A percentile compares a stretch with the other conserved stretches of the same genome.
These are phyloP conservation scores for Aspergillus sp. DNA, from an alignment of 2,329 filamentous ascomycete genomes.

Conservation along the genomic window DNA sequence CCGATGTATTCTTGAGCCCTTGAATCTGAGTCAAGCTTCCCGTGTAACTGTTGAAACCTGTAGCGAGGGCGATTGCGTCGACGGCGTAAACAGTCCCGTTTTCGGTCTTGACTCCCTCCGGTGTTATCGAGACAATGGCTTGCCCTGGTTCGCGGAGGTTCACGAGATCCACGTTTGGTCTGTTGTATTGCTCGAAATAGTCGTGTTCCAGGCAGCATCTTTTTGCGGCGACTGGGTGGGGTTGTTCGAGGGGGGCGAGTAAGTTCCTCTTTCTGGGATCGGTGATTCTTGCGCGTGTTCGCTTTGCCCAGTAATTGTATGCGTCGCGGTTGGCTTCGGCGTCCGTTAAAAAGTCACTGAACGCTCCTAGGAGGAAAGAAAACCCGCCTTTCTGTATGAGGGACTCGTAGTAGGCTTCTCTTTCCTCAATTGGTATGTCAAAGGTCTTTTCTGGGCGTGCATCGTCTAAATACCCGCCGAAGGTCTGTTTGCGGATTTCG, in stretches of 20 bases:
- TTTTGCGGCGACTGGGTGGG: conserved; percentile 57
- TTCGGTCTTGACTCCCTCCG: conserved; percentile 40
- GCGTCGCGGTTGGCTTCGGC: conserved; percentile 51
- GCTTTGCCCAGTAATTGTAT: conserved; percentile 58
- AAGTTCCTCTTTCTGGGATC: conserved; percentile 53
- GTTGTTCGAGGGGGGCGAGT: conserved; percentile 54
- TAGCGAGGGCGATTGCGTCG: conserved; percentile 42
- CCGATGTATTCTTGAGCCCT: conserved; percentile 31
- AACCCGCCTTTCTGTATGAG: conserved; percentile 57
- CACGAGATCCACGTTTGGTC: conserved; percentile 49
- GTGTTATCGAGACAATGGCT: conserved; percentile 41
- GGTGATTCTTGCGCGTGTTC: conserved; percentile 51
- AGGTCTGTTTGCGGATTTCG: conserved; percentile 52
- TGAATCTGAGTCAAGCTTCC: conserved; percentile 36
- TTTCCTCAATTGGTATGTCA: conserved; percentile 49
- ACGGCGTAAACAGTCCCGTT: conserved; percentile 39
- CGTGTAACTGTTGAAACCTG: conserved; percentile 42
- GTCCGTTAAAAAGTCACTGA: conserved; percentile 51
- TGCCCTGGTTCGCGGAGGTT: conserved; percentile 45
- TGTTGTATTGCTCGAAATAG: conserved; percentile 53
- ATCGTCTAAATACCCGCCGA: conserved; percentile 56
- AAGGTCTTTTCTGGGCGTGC: conserved; percentile 54
- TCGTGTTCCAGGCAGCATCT: conserved; percentile 49
- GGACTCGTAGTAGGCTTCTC: conserved; percentile 50
- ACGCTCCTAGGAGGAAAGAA: conserved; percentile 51